phyloP scores from a whole-genome alignment of 192 early-diverging fungal species.

The Backusella parvicylindrica region DNA sequence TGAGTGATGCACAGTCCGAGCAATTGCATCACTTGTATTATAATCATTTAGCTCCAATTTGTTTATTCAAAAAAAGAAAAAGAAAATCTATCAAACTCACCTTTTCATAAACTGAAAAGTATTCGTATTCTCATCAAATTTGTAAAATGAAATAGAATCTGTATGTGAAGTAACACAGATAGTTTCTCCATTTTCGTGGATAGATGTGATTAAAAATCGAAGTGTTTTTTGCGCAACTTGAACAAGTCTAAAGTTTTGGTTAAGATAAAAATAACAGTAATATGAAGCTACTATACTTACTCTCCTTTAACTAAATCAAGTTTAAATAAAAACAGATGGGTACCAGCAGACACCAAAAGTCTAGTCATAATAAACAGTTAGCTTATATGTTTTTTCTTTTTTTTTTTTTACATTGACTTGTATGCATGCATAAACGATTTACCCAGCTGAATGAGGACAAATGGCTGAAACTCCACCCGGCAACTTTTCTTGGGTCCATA shows the following conservation, averaged over 20 bases:
- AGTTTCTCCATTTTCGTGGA: neutral
- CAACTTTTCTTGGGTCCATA: slow-evolving; percentile 20
- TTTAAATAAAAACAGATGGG: slow-evolving; percentile 12
- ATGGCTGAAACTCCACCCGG: slow-evolving; percentile 23
- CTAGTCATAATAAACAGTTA: too few species aligned
- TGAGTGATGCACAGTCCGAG: slow-evolving; percentile 10
- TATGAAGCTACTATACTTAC: neutral
- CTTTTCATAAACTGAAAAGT: slow-evolving; percentile 16
- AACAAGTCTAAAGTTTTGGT: slow-evolving; percentile 6
- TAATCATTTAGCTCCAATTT: neutral
- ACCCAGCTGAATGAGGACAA: slow-evolving; percentile 25
- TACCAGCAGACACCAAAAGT: slow-evolving; percentile 20
- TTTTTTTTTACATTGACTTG: too few species aligned
- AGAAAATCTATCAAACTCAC: neutral
- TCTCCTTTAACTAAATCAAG: slow-evolving; percentile 19
- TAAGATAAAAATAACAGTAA: neutral
- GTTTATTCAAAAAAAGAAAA: neutral
- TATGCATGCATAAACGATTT: neutral
- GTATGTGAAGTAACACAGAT: slow-evolving; percentile 20
- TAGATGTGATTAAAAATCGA: slow-evolving; percentile 24
- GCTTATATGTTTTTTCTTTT: too few species aligned
- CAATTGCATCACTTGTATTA: slow-evolving; percentile 5
- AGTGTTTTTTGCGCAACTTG: slow-evolving; percentile 15
- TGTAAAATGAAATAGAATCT: slow-evolving; percentile 24
- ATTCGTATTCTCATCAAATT: neutral